Base-by-base conservation (phyloP, 257 asterid species). In the Petrea volubilis region DNA sequence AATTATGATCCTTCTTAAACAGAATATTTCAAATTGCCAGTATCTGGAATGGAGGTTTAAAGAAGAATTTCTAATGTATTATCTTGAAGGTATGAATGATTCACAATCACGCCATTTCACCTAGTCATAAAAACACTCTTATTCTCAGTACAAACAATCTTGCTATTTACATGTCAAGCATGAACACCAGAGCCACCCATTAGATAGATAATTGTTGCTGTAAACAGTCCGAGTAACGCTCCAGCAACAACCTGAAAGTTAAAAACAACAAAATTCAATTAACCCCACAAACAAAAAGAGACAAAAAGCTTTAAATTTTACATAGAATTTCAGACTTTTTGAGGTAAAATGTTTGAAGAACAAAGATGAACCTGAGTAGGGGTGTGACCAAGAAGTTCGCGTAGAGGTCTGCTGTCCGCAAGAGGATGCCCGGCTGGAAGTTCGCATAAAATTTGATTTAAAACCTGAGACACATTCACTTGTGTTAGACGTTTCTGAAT, bases 371-470 rank as follows among this genome's bases (percentile, higher is more conserved):
- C 98, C 98, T 92, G 98, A 69, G 90, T 78, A 36, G 90, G 96
- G 1, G 98, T 90, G 78, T 92, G 98, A 33, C 98, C 98, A 57
- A 92, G 94, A 84, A 92, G 96, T 81, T 92, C 96, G 4, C 85
- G 92, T 13, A 92, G 82, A 23, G 98, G 98, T 61, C 82, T 79
- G 83, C 90, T 90, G 72, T 87, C 94, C 34, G 96, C 85, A 66
- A 92, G 94, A 82, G 98, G 98, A 77, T 92, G 98, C 80, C 85
- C 96, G 34, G 88, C 77, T 18, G 98, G 98, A 82, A 92, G 98
- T 81, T 86, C 94, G 72, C 73, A 89, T 33, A 92, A 83, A 33
- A 92, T 90, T 80, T 89, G 98, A 70, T 92, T 92, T 78, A 92
- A 75, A 62, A 92, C 96, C 98, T 92, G 92, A 27, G 73, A 76